Percentiles rank a stretch among this genome's conserved stretches.
Conservation (phyloP, 2,329 filamentous ascomycete genomes). For the Phyllosticta citrichinensis region DNA sequence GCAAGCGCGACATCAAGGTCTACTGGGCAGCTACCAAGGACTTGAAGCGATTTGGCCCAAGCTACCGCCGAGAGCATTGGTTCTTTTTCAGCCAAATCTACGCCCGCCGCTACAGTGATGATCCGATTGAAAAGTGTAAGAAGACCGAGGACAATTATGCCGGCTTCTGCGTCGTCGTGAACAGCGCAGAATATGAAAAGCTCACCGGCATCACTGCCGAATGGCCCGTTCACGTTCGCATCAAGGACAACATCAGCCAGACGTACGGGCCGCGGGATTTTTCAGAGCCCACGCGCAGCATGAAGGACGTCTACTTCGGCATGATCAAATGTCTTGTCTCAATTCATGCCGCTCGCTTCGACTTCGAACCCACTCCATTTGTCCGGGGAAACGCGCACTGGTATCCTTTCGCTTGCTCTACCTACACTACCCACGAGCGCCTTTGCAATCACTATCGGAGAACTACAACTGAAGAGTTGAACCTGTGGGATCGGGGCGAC, state of each 20-base stretch:
- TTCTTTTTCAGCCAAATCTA: background rate
- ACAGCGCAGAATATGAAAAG: background rate
- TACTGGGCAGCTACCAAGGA: constrained; percentile 1
- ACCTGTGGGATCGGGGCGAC: constrained; percentile 1
- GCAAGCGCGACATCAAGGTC: constrained; percentile 4
- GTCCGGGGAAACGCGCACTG: constrained; percentile 3
- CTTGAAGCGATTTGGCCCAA: background rate
- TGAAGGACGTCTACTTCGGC: background rate
- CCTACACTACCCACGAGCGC: background rate
- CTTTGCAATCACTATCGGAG: background rate
- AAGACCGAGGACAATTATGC: background rate
- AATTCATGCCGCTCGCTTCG: constrained; percentile 1
- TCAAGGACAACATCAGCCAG: constrained; percentile 1
- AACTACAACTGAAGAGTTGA: background rate
- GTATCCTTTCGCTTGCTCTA: constrained; percentile 3
- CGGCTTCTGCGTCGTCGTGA: constrained; percentile 5
- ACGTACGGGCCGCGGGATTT: background rate
- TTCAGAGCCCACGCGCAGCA: background rate
- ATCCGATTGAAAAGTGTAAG: background rate
- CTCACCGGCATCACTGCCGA: background rate
- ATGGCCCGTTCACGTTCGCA: background rate
- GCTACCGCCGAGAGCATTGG: background rate
- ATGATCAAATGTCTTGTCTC: background rate
- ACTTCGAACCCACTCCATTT: background rate
- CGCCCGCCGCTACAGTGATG: constrained; percentile 2